These are phyloP conservation scores for Xylaria sp. DNA, from an alignment of 2,329 filamentous ascomycete genomes.

Conservation along the genomic window DNA sequence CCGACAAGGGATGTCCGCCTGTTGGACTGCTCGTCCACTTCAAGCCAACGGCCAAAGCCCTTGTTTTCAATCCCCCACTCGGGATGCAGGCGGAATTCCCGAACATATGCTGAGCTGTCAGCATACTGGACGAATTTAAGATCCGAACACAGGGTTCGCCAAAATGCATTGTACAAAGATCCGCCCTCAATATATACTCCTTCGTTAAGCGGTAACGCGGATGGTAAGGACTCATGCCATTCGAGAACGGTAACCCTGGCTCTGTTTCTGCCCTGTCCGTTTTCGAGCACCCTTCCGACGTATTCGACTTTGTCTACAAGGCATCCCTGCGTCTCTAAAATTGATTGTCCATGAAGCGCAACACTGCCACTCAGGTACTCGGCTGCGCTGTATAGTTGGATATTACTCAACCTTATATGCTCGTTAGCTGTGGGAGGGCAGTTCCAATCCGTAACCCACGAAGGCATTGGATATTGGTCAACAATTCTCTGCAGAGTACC, in stretches of 20 bases:
- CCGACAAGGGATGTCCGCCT: slow-evolving; percentile 37
- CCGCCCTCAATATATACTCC: slow-evolving; percentile 18
- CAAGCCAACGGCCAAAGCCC: slow-evolving; percentile 29
- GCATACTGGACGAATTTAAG: slow-evolving; percentile 31
- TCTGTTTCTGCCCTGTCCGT: slow-evolving; percentile 29
- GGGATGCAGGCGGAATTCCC: slow-evolving; percentile 28
- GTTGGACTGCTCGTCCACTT: slow-evolving; percentile 21
- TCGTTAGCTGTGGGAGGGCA: slow-evolving; percentile 32
- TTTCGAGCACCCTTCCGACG: slow-evolving; percentile 33
- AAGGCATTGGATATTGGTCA: slow-evolving; percentile 22
- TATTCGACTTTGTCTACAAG: slow-evolving; percentile 33
- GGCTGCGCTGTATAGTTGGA: slow-evolving; percentile 33
- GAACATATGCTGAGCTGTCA: slow-evolving; percentile 21
- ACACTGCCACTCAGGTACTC: slow-evolving; percentile 29
- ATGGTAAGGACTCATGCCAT: slow-evolving; percentile 23
- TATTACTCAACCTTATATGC: slow-evolving; percentile 33
- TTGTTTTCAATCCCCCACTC: neutral
- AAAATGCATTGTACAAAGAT: slow-evolving; percentile 30
- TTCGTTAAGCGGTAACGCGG: too few species aligned
- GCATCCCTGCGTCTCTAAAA: slow-evolving; percentile 36
- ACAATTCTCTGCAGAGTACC: slow-evolving; percentile 30
- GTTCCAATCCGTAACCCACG: slow-evolving; percentile 41
- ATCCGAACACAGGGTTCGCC: slow-evolving; percentile 38
- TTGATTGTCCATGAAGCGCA: slow-evolving; percentile 30
- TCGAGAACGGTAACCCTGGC: slow-evolving; percentile 26